These are phyloP conservation scores for Pseudophaeomoniella oleicola DNA, from an alignment of 2,329 filamentous ascomycete species.

Conservation along the genomic window DNA sequence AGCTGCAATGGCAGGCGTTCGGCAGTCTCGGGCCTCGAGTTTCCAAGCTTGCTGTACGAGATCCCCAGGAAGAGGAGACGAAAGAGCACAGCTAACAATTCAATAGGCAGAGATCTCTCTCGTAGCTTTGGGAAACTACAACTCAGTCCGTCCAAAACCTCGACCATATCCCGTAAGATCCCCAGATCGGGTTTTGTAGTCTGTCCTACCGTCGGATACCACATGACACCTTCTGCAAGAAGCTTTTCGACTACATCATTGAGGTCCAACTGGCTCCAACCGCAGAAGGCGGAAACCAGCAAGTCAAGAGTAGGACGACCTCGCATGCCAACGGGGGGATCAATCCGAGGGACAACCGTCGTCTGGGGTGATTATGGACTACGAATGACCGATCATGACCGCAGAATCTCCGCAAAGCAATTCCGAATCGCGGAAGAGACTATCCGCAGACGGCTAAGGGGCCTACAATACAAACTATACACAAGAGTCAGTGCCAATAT, in stretches of 20 bases:
- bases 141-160: neutral
- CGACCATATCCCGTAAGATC: neutral
- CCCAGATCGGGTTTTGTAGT: too few relatives aligned
- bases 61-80: neutral
- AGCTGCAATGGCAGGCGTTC: neutral
- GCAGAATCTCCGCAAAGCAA: slow-evolving; percentile 72
- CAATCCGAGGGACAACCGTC: slow-evolving; percentile 81
- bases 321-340: slow-evolving; percentile 79
- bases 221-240: slow-evolving; percentile 35
- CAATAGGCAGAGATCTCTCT: neutral
- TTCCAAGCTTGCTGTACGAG: neutral
- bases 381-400: slow-evolving; percentile 85
- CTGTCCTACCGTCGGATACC: too few relatives aligned
- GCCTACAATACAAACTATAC: slow-evolving; percentile 84
- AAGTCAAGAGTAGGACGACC: slow-evolving; percentile 82
- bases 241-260: slow-evolving; percentile 58
- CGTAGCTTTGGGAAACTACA: neutral
- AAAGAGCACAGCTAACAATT: neutral
- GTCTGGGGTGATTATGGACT: slow-evolving; percentile 94
- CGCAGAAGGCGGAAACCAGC: slow-evolving; percentile 63
- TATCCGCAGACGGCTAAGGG: slow-evolving; percentile 75
- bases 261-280: slow-evolving; percentile 63
- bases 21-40: neutral
- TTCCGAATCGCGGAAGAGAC: slow-evolving; percentile 87
- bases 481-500: slow-evolving; percentile 85